Evolutionary conservation across 768 basidiomycete genomes (phyloP).

Genomic region (Dentipellis fragilis): DNA sequence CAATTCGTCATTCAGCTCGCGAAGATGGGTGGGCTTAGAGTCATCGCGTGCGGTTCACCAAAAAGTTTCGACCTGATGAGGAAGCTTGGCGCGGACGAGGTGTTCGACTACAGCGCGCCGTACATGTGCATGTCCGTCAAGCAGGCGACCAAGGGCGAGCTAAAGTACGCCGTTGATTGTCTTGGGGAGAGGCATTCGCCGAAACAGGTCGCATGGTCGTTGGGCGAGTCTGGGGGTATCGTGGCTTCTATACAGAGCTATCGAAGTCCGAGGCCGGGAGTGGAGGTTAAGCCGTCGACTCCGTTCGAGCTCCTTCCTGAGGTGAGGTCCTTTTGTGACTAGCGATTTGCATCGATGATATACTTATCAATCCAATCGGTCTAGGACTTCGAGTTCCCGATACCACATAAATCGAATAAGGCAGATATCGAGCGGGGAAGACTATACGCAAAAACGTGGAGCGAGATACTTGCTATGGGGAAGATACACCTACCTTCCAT

Average conservation of each 20-base stretch:
- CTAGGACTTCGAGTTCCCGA: conserved; percentile 12
- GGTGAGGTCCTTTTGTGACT: not conserved
- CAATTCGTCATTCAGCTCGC: conserved; percentile 24
- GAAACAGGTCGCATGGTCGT: conserved; percentile 2
- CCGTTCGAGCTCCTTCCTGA: not conserved
- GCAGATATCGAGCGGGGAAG: not conserved
- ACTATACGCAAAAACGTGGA: conserved; percentile 5
- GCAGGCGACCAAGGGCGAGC: conserved; percentile 9
- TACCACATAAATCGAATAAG: conserved; percentile 3
- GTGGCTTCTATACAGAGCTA: not conserved
- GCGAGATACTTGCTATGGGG: conserved; percentile 12
- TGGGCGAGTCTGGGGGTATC: conserved; percentile 6
- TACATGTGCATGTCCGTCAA: conserved; percentile 17
- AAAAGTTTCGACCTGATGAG: conserved; percentile 22
- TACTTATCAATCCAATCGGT: not conserved
- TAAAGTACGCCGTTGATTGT: conserved; percentile 13
- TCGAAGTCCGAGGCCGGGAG: not conserved
- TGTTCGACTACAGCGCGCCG: conserved; percentile 20
- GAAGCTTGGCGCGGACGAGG: conserved; percentile 23
- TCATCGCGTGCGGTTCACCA: conserved; percentile 25
- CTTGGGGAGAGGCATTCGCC: conserved; percentile 2
- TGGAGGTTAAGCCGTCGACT: not conserved
- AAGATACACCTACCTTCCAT: conserved; percentile 16
- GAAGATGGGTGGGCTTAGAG: conserved; percentile 20
- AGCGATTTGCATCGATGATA: no score